Conservation (phyloP, 163 green algal genomes). For the Scenedesmus sp. region DNA sequence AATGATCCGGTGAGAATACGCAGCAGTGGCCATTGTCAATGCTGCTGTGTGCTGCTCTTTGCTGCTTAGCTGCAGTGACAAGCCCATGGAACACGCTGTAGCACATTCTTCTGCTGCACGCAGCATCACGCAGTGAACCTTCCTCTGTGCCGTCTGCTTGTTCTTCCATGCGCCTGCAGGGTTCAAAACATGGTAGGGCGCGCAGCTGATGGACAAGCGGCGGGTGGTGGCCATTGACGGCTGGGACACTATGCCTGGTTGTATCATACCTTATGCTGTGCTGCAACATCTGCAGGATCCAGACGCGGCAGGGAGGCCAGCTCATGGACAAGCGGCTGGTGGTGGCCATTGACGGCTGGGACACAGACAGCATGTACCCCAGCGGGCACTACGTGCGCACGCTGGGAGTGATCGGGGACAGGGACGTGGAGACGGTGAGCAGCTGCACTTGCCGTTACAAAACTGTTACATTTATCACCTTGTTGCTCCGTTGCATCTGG, state of each 20-base stretch:
- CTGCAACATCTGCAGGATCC: slow-evolving; percentile 68
- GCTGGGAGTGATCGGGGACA: slow-evolving; percentile 93
- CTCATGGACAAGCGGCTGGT: slow-evolving; percentile 96
- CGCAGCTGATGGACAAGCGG: slow-evolving; percentile 90
- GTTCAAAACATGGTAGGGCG: slow-evolving; percentile 88
- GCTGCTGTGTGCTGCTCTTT: background rate
- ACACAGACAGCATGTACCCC: slow-evolving; percentile 83
- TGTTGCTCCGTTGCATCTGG: slow-evolving; percentile 26
- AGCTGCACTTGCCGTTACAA: background rate
- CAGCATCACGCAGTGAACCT: background rate
- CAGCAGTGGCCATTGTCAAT: background rate
- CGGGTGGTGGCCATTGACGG: slow-evolving; percentile 94
- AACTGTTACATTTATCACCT: background rate
- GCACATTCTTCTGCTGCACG: background rate
- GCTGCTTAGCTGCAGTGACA: background rate
- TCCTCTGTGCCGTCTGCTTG: background rate
- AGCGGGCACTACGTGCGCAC: slow-evolving; percentile 94
- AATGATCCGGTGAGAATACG: slow-evolving; percentile 75
- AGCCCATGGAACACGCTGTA: background rate
- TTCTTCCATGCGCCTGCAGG: slow-evolving; percentile 54
- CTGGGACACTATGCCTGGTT: slow-evolving; percentile 74
- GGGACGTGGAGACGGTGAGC: slow-evolving; percentile 91
- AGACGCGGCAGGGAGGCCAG: slow-evolving; percentile 84
- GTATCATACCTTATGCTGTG: background rate
- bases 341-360: slow-evolving; percentile 94